Evolutionary conservation across 2,329 filamentous ascomycete genomes (phyloP).

Genomic region (Amesomyces nigricolor): DNA sequence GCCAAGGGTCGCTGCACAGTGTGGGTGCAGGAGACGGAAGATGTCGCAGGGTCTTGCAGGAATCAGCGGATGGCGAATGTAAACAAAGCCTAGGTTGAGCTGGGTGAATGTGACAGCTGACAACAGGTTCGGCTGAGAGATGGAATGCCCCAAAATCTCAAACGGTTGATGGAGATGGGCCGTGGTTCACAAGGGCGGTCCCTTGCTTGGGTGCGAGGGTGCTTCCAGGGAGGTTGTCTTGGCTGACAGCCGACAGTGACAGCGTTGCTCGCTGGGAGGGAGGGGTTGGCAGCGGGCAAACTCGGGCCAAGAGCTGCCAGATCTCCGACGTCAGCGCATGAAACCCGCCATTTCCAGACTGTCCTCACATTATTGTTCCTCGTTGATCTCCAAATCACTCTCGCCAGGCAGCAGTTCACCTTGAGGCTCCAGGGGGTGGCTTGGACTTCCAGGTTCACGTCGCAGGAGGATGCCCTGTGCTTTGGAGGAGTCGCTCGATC

Average conservation of each 20-base stretch:
- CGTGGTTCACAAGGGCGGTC: constrained; percentile 11
- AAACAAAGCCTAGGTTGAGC: constrained; percentile 7
- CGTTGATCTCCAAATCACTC: too few species aligned
- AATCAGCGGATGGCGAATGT: neutral
- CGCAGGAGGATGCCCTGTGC: neutral
- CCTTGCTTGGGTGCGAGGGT: neutral
- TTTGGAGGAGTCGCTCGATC: neutral
- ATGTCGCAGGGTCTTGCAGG: neutral
- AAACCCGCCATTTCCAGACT: constrained; percentile 22
- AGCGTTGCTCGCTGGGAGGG: neutral
- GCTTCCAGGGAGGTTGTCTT: constrained; percentile 5
- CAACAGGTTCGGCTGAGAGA: constrained; percentile 7
- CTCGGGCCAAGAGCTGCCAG: constrained; percentile 33
- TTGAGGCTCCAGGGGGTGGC: constrained; percentile 20
- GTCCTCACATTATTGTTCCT: neutral
- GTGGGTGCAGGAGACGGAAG: neutral
- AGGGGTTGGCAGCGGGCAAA: constrained; percentile 32
- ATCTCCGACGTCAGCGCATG: constrained; percentile 48
- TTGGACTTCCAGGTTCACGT: constrained; percentile 12
- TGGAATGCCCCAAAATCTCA: constrained; percentile 22
- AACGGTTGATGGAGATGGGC: constrained; percentile 22
- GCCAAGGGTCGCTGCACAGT: neutral
- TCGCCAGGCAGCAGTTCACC: constrained; percentile 21
- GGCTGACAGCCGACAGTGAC: constrained; percentile 1
- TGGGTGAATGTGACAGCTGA: neutral